phyloP scores from a whole-genome alignment of 169 alveolate species.

The Eimeria maxima region DNA sequence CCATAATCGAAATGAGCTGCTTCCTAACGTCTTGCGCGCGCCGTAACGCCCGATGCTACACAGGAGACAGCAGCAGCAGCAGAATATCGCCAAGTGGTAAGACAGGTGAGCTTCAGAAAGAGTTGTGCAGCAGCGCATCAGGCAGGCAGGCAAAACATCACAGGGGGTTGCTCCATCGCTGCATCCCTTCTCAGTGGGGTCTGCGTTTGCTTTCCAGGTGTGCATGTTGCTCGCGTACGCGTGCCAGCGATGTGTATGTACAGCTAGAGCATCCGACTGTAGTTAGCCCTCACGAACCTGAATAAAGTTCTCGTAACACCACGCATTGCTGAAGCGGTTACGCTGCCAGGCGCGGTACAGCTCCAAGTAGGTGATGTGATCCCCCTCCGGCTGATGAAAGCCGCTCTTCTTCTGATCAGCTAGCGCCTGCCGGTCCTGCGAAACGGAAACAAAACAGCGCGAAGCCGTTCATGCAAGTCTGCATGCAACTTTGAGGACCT shows the following conservation, averaged over 20 bases:
- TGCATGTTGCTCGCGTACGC: too few relatives aligned
- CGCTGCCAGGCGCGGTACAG: conserved; percentile 98
- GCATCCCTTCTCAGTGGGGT: too few relatives aligned
- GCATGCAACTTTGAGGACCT: too few relatives aligned
- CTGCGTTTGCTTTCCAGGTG: too few relatives aligned
- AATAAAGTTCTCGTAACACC: conserved; percentile 99
- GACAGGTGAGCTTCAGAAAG: background rate
- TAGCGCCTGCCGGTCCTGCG: conserved; percentile 95
- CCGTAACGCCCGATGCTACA: conserved; percentile 94
- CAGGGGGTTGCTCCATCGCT: too few relatives aligned
- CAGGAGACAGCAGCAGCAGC: conserved; percentile 7
- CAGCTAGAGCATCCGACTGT: too few relatives aligned
- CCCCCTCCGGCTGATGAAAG: conserved; percentile 99
- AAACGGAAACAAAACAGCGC: too few relatives aligned
- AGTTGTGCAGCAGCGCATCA: background rate
- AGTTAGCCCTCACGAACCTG: conserved; percentile 89
- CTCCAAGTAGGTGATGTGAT: conserved; percentile 97
- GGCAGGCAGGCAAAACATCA: too few relatives aligned
- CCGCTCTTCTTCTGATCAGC: conserved; percentile 98
- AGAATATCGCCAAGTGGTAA: too few relatives aligned
- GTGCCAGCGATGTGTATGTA: background rate
- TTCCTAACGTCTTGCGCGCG: conserved; percentile 98
- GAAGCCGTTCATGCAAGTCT: too few relatives aligned
- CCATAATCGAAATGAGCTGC: conserved; percentile 97
- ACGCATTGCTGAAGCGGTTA: conserved; percentile 95